These are phyloP conservation scores for Trichoderma parareesei DNA, from an alignment of 495 filamentous ascomycete species.

Conservation along the genomic window DNA sequence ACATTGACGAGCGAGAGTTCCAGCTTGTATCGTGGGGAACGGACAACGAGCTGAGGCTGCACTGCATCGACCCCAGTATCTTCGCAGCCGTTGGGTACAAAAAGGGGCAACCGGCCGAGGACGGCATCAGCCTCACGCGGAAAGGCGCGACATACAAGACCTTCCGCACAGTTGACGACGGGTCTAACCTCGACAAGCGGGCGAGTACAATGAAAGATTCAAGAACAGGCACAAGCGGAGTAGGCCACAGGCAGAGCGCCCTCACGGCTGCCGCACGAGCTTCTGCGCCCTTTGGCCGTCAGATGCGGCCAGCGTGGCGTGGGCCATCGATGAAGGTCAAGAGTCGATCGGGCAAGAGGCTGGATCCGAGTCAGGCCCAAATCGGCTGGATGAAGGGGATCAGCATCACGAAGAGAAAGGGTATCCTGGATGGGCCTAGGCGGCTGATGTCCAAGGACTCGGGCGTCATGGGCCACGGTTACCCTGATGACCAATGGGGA, in stretches of 20 bases:
- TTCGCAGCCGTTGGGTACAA: conserved; percentile 68
- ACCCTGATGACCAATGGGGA: conserved; percentile 55
- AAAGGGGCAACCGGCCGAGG: conserved; percentile 55
- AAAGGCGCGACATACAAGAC: conserved; percentile 80
- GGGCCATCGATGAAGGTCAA: conserved; percentile 59
- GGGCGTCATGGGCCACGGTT: conserved; percentile 33
- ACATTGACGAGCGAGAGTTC: conserved; percentile 82
- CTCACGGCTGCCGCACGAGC: conserved; percentile 37
- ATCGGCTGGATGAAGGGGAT: conserved; percentile 94
- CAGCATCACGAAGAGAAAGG: conserved; percentile 60
- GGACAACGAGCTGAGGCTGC: conserved; percentile 73
- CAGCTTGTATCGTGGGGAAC: conserved; percentile 91
- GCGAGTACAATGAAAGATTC: conserved; percentile 43
- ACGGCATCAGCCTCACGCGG: conserved; percentile 66
- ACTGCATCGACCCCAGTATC: conserved; percentile 57
- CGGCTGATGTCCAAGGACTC: conserved; percentile 34
- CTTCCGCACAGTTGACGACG: conserved; percentile 59
- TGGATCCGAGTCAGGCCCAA: conserved; percentile 50
- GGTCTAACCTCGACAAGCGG: conserved; percentile 32
- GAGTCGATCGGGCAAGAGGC: conserved; percentile 44
- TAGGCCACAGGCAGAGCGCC: conserved; percentile 31
- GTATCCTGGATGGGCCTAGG: conserved; percentile 21
- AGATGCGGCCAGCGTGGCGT: conserved; percentile 32
- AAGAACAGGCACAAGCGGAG: conserved; percentile 33
- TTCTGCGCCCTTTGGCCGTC: conserved; percentile 29